These are phyloP conservation scores for Torrubiellomyces zombiae DNA, from an alignment of 2,329 filamentous ascomycete species.

Conservation along the genomic window DNA sequence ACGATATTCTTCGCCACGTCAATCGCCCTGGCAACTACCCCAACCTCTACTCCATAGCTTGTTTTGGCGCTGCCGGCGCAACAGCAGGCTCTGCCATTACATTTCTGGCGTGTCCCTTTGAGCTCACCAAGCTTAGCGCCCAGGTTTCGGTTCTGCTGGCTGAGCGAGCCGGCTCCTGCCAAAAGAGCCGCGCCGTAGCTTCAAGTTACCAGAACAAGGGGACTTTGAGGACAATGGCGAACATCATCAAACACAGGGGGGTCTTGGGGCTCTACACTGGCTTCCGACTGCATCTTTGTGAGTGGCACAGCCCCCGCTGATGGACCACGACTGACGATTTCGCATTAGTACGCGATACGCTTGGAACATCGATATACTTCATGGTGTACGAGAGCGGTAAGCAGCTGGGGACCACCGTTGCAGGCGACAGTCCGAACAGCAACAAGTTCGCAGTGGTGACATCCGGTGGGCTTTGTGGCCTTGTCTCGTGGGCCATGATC, in stretches of 20 bases:
- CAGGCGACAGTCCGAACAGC: conserved; percentile 54
- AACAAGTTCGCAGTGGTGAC: conserved; percentile 64
- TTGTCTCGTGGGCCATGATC: conserved; percentile 67
- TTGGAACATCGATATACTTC: conserved; percentile 76
- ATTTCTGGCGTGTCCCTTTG: conserved; percentile 69
- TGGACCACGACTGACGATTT: not conserved
- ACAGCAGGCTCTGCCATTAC: conserved; percentile 69
- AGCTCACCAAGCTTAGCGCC: conserved; percentile 76
- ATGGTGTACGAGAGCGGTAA: conserved; percentile 81
- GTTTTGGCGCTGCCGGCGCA: conserved; percentile 63
- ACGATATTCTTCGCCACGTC: conserved; percentile 58
- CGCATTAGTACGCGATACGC: conserved; percentile 54
- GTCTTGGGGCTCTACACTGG: conserved; percentile 63
- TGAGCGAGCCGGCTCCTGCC: conserved; percentile 16
- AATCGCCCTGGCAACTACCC: conserved; percentile 55
- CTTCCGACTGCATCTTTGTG: conserved; percentile 62
- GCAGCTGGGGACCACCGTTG: conserved; percentile 60
- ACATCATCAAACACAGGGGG: conserved; percentile 61
- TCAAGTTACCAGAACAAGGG: conserved; percentile 64
- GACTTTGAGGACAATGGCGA: conserved; percentile 58
- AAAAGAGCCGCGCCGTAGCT: conserved; percentile 40
- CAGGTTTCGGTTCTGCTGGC: conserved; percentile 71
- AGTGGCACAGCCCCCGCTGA: conserved; percentile 15
- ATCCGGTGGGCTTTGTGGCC: conserved; percentile 65
- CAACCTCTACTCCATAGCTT: conserved; percentile 54